Evolutionary conservation across 2,329 filamentous ascomycete genomes (phyloP), one percentile per base, ranked within the genome.

Genomic region (Fusarium gaditjirri): DNA sequence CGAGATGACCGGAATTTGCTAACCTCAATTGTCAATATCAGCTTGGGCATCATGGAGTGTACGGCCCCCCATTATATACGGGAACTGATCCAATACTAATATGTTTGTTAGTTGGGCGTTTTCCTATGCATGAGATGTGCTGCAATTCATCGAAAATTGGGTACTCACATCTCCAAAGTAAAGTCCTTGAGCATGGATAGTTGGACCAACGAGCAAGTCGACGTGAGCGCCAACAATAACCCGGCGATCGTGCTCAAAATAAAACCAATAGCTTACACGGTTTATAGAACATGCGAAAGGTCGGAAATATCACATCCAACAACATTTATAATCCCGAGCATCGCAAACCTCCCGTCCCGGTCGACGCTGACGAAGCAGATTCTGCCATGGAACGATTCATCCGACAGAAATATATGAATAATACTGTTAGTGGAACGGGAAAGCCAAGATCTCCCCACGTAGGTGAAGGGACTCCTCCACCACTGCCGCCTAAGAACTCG

Each of bases 111-210:
- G 93, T 86, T 99, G 83, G 96, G 96, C 67, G 90, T 98, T 73
- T 99, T 99, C 81, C 87, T 99, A 55, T 99, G 96, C 84, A 97
- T 99, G 93, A 94, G 96, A 80, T 99, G 96, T 86, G 96, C 95
- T 59, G 90, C 94, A 60, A 89, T 98, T 78, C 96, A 99, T 85
- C 93, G 96, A 79, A 98, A 98, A 84, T 87, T 99, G 78, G 96
- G 96, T 69, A 98, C 96, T 43, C 96, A 99, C 82, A 94, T 99
- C 71, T 98, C 95, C 74, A 99, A 99, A 82, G 94, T 99, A 85
- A 99, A 99, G 83, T 98, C 95, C 41, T 83, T 99, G 84, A 98
- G 93, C 82, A 98, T 99, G 95, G 96, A 99, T 83, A 96, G 92
- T 75, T 99, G 96, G 96, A 91, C 93, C 53, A 92, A 92, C 78